A percentile compares a stretch with the other conserved stretches of the same genome.
Evolutionary conservation across 1,139 yeast species (phyloP).

Genomic region (Meyerozyma guilliermondii): DNA sequence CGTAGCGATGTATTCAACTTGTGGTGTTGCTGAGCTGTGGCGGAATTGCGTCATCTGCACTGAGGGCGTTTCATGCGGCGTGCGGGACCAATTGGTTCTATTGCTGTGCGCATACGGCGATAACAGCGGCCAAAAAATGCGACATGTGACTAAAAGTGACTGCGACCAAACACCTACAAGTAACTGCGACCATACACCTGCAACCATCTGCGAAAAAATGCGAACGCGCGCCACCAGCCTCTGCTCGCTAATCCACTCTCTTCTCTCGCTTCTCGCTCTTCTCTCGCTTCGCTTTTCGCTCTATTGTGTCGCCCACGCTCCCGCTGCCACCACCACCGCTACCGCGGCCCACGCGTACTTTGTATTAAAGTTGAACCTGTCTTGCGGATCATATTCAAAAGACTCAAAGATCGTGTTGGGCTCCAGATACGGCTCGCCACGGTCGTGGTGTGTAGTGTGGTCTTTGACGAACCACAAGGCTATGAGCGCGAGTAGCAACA

Average conservation of each 20-base stretch:
- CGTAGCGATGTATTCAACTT: too few species aligned
- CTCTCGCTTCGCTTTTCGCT: too few species aligned
- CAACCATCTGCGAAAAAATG: too few species aligned
- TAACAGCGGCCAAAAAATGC: too few species aligned
- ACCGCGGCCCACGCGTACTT: neutral
- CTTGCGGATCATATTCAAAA: neutral
- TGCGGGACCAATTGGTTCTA: neutral
- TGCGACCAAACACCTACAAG: too few species aligned
- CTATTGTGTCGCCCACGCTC: neutral
- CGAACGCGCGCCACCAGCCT: too few species aligned
- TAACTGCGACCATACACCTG: too few species aligned
- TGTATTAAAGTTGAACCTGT: conserved; percentile 1
- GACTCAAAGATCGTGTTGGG: neutral
- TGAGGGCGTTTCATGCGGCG: neutral
- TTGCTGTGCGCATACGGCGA: too few species aligned
- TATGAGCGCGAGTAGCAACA: neutral
- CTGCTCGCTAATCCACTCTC: too few species aligned
- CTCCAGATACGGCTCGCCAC: neutral
- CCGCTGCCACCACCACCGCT: neutral
- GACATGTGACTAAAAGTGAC: too few species aligned
- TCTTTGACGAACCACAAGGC: neutral
- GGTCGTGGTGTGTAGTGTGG: neutral
- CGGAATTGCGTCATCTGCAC: neutral
- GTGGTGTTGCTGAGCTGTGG: neutral
- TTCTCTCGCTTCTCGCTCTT: too few species aligned